Evolutionary conservation across 1,139 yeast species (phyloP).

Genomic region (Debaryomyces udenii): DNA sequence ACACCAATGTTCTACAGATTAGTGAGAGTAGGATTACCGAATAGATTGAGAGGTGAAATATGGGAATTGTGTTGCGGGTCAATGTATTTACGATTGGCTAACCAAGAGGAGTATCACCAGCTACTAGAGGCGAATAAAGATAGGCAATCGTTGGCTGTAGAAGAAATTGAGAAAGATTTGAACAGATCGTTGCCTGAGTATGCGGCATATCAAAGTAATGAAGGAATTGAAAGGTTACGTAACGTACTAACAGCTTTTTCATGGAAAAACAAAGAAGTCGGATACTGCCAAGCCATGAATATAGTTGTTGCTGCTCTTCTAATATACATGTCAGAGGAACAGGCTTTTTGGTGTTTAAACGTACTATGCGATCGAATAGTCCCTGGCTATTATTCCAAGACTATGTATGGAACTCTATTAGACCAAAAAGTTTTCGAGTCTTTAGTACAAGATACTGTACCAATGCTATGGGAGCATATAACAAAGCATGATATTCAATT

Average conservation of each 20-base stretch:
- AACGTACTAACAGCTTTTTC: conserved; percentile 91
- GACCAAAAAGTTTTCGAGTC: conserved; percentile 95
- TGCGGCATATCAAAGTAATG: conserved; percentile 84
- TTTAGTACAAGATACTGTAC: conserved; percentile 87
- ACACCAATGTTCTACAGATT: conserved; percentile 81
- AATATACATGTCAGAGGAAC: conserved; percentile 95
- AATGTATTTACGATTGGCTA: conserved; percentile 68
- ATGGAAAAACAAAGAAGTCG: conserved; percentile 97
- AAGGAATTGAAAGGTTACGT: conserved; percentile 83
- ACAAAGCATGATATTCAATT: conserved; percentile 80
- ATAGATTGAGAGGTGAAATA: conserved; percentile 87
- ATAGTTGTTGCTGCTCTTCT: conserved; percentile 92
- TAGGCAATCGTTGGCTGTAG: conserved; percentile 79
- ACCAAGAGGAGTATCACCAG: conserved; percentile 60
- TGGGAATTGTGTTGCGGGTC: conserved; percentile 96
- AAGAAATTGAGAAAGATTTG: conserved; percentile 94
- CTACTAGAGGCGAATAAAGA: conserved; percentile 63
- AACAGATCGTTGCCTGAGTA: conserved; percentile 95
- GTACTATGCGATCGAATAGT: conserved; percentile 82
- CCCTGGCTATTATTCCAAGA: conserved; percentile 95
- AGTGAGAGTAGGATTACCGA: conserved; percentile 89
- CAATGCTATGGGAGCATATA: conserved; percentile 84
- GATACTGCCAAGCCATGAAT: conserved; percentile 99
- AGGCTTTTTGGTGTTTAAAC: conserved; percentile 92
- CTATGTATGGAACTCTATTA: conserved; percentile 95